Base-by-base conservation (phyloP, 805 yeast species). In the Kodamaea neixiangensis region DNA sequence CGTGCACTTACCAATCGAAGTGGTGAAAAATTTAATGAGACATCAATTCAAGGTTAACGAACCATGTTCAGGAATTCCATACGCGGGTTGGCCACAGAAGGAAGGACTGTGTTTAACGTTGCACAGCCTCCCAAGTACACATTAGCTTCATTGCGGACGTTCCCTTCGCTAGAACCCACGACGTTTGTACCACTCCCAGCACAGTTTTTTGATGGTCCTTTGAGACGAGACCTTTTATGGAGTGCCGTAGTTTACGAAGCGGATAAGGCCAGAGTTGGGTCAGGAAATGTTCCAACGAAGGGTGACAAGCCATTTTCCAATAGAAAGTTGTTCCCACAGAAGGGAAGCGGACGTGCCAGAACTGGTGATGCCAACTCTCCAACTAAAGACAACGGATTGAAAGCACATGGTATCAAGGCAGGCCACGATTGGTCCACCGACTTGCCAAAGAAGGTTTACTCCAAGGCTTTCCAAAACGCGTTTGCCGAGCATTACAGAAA, bases 331-430 rank as follows among this genome's bases (percentile, higher is more conserved):
- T 77, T 82, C 35, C 89, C 90, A 25, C 99, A 94, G 72, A 94
- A 94, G 71, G 98, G 98, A 53, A 75, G 89, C 13, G 99, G 99
- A 72, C 79, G 81, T 54, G 99, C 99, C 48, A 85, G 99, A 77
- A 86, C 83, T 49, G 99, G 99, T 75, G 97, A 92, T 71, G 91
- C 88, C 52, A 93, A 92, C 63, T 89, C 97, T 19, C 99, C 99
- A 46, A 87, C 85, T 42, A 85, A 97, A 73, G 84, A 82, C 62
- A 89, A 87, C 63, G 97, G 97, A 67, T 91, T 93, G 48, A 78
- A 86, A 60, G 97, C 98, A 0, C 82, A 86, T 61, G 97, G 94
- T 13, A 85, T 94, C 65, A 82, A 80, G 49, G 97, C 97, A 2
- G 96, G 97, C 45, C 90, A 87, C 62, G 96, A 93, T 67, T 84